Percentiles rank a stretch among this genome's conserved stretches.
Conservation (phyloP, 305 asterid species). For the Fraxinus sp. region DNA sequence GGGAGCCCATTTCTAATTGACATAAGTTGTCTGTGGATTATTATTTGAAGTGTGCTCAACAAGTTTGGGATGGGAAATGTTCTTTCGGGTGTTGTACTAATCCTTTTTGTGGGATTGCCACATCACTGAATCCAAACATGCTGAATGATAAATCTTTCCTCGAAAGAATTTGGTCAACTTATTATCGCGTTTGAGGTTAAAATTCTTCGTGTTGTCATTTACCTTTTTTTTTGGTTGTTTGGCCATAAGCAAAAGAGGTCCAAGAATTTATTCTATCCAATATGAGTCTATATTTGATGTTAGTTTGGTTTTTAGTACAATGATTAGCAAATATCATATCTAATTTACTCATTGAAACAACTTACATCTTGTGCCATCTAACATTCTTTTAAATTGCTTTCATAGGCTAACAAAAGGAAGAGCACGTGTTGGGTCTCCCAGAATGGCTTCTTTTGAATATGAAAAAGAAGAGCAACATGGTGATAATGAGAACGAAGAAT, state of each 20-base stretch:
- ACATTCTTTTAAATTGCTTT: constrained; percentile 10
- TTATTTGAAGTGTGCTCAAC: neutral
- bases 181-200: neutral
- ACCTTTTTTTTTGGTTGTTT: constrained; percentile 2
- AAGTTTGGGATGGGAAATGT: neutral
- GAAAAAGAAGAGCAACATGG: constrained; percentile 31
- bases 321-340: neutral
- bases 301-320: constrained; percentile 2
- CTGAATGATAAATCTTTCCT: neutral
- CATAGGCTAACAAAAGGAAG: constrained; percentile 55
- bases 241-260: constrained; percentile 3
- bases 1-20: neutral
- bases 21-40: neutral
- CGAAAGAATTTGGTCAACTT: neutral
- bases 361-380: neutral
- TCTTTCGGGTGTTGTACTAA: neutral
- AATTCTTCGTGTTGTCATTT: neutral
- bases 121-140: constrained; percentile 5
- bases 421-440: constrained; percentile 38
- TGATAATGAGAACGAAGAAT: constrained; percentile 43
- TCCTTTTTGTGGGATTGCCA: neutral
- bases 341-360: neutral
- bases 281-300: neutral
- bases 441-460: constrained; percentile 31
- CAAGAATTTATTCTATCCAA: neutral